A percentile compares a stretch with the other conserved stretches of the same genome.
Conservation (phyloP, 2,329 filamentous ascomycete species). For the Fusarium sororula region DNA sequence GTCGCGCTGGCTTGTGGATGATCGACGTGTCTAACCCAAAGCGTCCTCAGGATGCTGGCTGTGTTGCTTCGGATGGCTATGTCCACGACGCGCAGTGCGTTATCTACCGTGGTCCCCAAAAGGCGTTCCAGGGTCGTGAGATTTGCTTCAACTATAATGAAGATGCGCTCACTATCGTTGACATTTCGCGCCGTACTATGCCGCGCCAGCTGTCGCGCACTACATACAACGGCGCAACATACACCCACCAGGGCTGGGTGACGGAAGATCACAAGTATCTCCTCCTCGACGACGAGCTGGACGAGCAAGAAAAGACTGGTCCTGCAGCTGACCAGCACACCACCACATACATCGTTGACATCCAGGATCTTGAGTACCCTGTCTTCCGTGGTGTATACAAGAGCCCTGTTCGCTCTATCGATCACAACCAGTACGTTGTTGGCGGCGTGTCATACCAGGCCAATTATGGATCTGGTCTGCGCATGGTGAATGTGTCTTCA, state of each 20-base stretch:
- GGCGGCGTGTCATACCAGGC: constrained; percentile 9
- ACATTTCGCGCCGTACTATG: constrained; percentile 5
- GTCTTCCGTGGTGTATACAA: constrained; percentile 37
- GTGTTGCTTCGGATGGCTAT: not conserved
- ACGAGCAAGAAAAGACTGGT: constrained; percentile 56
- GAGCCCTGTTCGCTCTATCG: constrained; percentile 7
- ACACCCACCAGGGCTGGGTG: constrained; percentile 62
- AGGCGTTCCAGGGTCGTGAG: not conserved
- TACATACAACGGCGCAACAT: constrained; percentile 4
- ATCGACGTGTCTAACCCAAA: not conserved
- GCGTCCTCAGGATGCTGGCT: constrained; percentile 1
- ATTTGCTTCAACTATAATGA: constrained; percentile 17
- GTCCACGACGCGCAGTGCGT: constrained; percentile 10
- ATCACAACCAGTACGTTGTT: constrained; percentile 2
- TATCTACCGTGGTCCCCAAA: constrained; percentile 1
- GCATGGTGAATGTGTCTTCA: constrained; percentile 3
- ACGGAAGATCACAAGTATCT: constrained; percentile 54
- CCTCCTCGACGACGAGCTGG: constrained; percentile 63
- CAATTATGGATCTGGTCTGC: not conserved
- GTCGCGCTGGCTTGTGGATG: constrained; percentile 10
- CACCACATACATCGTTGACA: constrained; percentile 61
- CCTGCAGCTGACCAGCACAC: constrained; percentile 52
- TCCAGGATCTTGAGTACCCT: constrained; percentile 51
- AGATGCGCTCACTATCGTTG: constrained; percentile 5
- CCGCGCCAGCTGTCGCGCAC: constrained; percentile 8